These are phyloP conservation scores for Venturia effusa DNA, from an alignment of 2,329 filamentous ascomycete genomes.

Conservation along the genomic window DNA sequence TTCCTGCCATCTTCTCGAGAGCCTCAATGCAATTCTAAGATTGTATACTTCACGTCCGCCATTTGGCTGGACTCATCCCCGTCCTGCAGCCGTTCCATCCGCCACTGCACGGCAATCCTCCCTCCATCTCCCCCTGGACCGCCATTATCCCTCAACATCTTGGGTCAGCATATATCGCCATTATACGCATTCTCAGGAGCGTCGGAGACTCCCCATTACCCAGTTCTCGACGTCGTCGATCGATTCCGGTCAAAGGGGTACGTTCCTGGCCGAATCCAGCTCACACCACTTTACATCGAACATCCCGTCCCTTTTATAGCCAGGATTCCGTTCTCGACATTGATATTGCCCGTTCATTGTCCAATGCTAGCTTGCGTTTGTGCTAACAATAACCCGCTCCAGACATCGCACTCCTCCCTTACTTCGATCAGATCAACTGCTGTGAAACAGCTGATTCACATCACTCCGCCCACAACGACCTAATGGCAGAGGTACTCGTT, in stretches of 20 bases:
- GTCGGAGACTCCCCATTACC: background rate
- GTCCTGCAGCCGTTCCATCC: background rate
- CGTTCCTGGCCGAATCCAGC: constrained; percentile 3
- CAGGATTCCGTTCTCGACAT: constrained; percentile 4
- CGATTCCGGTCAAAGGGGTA: constrained; percentile 5
- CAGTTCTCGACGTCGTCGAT: background rate
- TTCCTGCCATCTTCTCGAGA: background rate
- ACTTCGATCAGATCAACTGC: background rate
- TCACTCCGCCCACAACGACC: constrained; percentile 3
- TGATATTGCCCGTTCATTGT: background rate
- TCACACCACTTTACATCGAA: background rate
- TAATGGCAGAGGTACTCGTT: constrained; percentile 29
- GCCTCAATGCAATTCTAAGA: constrained; percentile 4
- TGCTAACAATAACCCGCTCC: background rate
- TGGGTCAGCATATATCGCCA: constrained; percentile 4
- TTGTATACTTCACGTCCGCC: background rate
- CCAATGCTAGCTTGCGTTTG: background rate
- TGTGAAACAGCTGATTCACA: constrained; percentile 2
- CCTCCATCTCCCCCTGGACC: background rate
- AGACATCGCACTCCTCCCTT: background rate
- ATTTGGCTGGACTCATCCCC: background rate
- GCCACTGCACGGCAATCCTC: background rate
- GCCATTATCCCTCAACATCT: constrained; percentile 1
- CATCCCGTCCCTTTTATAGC: background rate
- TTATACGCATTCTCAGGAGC: constrained; percentile 4